Conservation (phyloP, 2,329 filamentous ascomycete species). For the Xylaria sp. region DNA sequence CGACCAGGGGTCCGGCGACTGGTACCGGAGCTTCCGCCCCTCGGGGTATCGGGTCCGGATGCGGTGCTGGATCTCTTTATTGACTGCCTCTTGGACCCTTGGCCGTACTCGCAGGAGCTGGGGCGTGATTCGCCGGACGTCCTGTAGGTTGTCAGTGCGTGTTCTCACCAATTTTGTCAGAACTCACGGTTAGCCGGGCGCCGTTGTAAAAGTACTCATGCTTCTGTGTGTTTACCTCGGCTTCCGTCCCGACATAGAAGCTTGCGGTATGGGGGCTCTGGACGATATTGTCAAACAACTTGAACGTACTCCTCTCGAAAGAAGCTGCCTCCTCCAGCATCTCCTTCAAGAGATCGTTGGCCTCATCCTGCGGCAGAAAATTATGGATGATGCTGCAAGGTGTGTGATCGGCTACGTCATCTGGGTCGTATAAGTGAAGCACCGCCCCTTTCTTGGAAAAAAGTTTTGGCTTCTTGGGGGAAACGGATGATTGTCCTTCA, state of each 20-base stretch:
- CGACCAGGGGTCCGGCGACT: constrained; percentile 72
- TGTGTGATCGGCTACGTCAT: constrained; percentile 79
- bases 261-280: constrained; percentile 81
- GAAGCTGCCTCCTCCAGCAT: constrained; percentile 72
- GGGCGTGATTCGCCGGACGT: constrained; percentile 76
- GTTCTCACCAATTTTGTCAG: not conserved
- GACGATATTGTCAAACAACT: constrained; percentile 86
- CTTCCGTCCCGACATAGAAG: constrained; percentile 78
- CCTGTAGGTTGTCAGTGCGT: constrained; percentile 43
- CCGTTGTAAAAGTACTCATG: constrained; percentile 88
- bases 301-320: constrained; percentile 74
- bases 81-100: constrained; percentile 75
- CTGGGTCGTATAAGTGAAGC: constrained; percentile 78
- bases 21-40: constrained; percentile 74
- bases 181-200: constrained; percentile 61
- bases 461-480: constrained; percentile 49
- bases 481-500: constrained; percentile 14
- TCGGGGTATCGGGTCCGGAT: constrained; percentile 69
- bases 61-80: constrained; percentile 71
- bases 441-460: constrained; percentile 79
- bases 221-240: constrained; percentile 71
- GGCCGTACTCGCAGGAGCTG: constrained; percentile 71
- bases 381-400: constrained; percentile 93
- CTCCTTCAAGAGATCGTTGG: constrained; percentile 74
- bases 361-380: constrained; percentile 73